Conservation (phyloP, 805 yeast genomes). For the Candida easanensis region DNA sequence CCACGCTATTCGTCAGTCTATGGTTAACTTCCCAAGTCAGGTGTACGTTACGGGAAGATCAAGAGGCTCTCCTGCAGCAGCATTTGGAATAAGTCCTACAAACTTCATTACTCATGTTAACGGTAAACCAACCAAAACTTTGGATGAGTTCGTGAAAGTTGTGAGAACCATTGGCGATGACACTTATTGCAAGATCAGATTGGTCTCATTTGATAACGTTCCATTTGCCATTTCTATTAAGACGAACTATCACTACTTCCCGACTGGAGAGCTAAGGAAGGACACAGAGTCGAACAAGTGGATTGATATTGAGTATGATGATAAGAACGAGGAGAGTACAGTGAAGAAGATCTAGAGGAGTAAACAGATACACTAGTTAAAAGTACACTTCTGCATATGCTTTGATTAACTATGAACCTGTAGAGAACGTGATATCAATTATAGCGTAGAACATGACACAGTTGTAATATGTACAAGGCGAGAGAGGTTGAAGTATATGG, state of each 20-base stretch:
- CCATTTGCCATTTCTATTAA: conserved; percentile 84
- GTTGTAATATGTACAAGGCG: not conserved
- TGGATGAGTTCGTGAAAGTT: conserved; percentile 62
- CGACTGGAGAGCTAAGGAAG: conserved; percentile 60
- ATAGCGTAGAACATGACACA: too few species aligned
- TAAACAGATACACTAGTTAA: too few species aligned
- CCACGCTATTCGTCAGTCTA: conserved; percentile 84
- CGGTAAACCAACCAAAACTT: conserved; percentile 66
- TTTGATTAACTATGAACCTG: too few species aligned
- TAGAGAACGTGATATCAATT: too few species aligned
- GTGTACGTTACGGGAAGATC: conserved; percentile 79
- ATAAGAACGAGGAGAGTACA: conserved; percentile 28
- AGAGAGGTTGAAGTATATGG: not conserved
- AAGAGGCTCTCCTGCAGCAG: conserved; percentile 83
- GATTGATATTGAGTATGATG: conserved; percentile 50
- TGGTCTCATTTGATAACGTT: conserved; percentile 81
- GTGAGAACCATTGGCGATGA: conserved; percentile 74
- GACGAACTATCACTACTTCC: conserved; percentile 87
- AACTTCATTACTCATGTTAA: conserved; percentile 89
- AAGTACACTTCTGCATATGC: not conserved
- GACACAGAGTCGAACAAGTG: conserved; percentile 46
- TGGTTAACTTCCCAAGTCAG: conserved; percentile 71
- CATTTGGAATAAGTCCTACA: conserved; percentile 74
- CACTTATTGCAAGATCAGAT: conserved; percentile 75
- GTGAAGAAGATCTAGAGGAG: conserved; percentile 18